Conservation (phyloP, 345 rosid genomes). For the sweet orange (Citrus sinensis) region DNA sequence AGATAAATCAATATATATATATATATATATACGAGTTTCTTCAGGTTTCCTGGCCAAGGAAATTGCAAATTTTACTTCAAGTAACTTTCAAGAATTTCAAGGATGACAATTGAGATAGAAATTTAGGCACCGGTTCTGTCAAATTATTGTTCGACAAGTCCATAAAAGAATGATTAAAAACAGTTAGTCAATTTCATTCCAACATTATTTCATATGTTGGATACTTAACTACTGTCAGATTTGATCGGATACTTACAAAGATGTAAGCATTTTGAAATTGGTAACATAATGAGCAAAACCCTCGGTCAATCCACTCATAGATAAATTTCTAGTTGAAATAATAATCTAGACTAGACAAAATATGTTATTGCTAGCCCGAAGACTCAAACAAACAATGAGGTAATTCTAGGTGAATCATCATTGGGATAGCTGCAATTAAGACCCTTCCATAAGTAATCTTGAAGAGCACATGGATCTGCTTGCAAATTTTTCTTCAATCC, state of each 20-base stretch:
- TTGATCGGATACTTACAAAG: conserved; percentile 30
- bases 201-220: neutral
- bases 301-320: conserved; percentile 30
- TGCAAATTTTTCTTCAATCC: conserved; percentile 22
- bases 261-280: conserved; percentile 25
- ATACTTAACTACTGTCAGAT: neutral
- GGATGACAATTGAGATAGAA: conserved; percentile 14
- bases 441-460: conserved; percentile 18
- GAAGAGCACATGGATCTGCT: conserved; percentile 36
- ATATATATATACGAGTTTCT: too few species aligned
- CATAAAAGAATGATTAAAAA: conserved; percentile 2
- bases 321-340: conserved; percentile 25
- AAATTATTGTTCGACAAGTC: conserved; percentile 26
- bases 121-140: conserved; percentile 20
- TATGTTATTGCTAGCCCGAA: neutral
- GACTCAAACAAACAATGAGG: conserved; percentile 1
- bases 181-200: neutral
- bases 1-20: neutral
- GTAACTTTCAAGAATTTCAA: conserved; percentile 16
- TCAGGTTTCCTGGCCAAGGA: neutral
- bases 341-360: too few species aligned
- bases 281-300: conserved; percentile 25
- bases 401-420: conserved; percentile 1
- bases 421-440: conserved; percentile 19
- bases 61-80: neutral